Evolutionary conservation across 345 rosid species (phyloP).

Genomic region (Trapa bicornis): DNA sequence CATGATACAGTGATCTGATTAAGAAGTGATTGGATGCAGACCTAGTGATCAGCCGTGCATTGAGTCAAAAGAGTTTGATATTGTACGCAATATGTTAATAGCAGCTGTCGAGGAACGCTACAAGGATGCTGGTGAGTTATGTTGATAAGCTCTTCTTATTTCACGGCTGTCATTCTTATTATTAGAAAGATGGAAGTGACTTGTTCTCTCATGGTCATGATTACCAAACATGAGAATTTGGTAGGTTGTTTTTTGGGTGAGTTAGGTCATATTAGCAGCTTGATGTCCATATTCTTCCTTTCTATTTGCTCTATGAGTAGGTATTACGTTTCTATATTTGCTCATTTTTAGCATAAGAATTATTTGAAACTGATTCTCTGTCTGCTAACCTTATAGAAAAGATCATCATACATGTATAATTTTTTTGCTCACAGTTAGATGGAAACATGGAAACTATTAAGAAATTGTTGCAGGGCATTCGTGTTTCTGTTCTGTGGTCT

Average conservation of each 20-base stretch:
- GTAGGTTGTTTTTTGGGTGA: background rate
- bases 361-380: too few relatives aligned
- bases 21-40: slow-evolving; percentile 30
- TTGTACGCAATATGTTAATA: slow-evolving; percentile 58
- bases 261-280: too few relatives aligned
- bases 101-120: slow-evolving; percentile 89
- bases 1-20: slow-evolving; percentile 2
- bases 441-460: too few relatives aligned
- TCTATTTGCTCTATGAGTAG: background rate
- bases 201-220: background rate
- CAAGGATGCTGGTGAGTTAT: slow-evolving; percentile 65
- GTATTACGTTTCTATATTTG: background rate
- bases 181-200: background rate
- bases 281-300: background rate
- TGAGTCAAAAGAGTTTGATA: slow-evolving; percentile 74
- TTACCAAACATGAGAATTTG: background rate
- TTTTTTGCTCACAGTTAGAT: too few relatives aligned
- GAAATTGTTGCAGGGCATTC: too few relatives aligned
- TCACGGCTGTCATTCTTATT: background rate
- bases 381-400: too few relatives aligned
- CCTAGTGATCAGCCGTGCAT: slow-evolving; percentile 82
- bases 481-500: too few relatives aligned
- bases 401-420: too few relatives aligned
- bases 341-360: too few relatives aligned
- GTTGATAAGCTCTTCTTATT: background rate